phyloP scores from a whole-genome alignment of 108 stramenopile species.

The Asterionellopsis glacialis region DNA sequence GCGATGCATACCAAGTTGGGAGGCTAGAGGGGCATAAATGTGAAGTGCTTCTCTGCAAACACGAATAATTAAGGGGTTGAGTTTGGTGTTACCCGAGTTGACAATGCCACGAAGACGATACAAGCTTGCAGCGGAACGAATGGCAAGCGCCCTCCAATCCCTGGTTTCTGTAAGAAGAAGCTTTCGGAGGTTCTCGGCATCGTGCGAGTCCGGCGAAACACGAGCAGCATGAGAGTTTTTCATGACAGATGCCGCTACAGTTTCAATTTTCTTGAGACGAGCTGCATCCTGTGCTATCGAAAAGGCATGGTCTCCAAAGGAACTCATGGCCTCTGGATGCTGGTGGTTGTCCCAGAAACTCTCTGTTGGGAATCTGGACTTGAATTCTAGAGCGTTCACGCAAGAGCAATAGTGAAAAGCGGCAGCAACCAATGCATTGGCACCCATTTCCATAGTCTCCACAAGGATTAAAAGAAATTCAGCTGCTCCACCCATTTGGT shows the following conservation, averaged over 20 bases:
- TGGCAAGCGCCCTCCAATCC: slow-evolving; percentile 84
- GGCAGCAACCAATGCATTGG: slow-evolving; percentile 56
- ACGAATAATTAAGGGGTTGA: slow-evolving; percentile 38
- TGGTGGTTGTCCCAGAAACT: background rate
- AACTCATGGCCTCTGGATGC: slow-evolving; percentile 17
- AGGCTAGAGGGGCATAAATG: slow-evolving; percentile 81
- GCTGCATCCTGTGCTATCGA: slow-evolving; percentile 65
- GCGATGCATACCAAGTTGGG: slow-evolving; percentile 74
- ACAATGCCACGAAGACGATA: slow-evolving; percentile 57
- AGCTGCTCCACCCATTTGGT: slow-evolving; percentile 64
- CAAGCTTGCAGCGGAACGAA: slow-evolving; percentile 72
- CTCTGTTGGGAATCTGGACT: background rate
- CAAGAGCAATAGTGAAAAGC: slow-evolving; percentile 63
- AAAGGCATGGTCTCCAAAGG: slow-evolving; percentile 42
- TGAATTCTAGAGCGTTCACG: slow-evolving; percentile 34
- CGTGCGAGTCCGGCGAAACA: slow-evolving; percentile 19
- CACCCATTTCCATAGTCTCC: slow-evolving; percentile 76
- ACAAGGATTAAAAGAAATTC: slow-evolving; percentile 69
- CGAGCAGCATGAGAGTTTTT: slow-evolving; percentile 7
- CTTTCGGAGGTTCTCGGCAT: slow-evolving; percentile 51
- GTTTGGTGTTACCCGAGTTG: background rate
- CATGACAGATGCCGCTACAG: slow-evolving; percentile 34
- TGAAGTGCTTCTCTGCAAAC: slow-evolving; percentile 70
- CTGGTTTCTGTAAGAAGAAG: slow-evolving; percentile 60
- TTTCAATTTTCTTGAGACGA: slow-evolving; percentile 65